A percentile compares a stretch with the other conserved stretches of the same genome.
These are phyloP conservation scores for Blumeria graminis DNA, from an alignment of 2,329 filamentous ascomycete species.

Conservation along the genomic window DNA sequence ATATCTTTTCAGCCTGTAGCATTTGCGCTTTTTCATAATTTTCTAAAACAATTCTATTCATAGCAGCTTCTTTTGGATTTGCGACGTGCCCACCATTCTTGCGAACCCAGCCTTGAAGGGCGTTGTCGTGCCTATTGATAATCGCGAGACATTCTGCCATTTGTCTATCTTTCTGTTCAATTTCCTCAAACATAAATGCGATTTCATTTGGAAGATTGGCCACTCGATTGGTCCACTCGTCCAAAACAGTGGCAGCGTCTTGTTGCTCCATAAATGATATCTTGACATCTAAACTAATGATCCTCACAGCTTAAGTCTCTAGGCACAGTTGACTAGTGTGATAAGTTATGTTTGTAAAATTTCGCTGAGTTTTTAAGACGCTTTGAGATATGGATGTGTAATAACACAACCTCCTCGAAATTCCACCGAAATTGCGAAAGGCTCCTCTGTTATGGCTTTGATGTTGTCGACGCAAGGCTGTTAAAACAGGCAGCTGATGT, in stretches of 20 bases:
- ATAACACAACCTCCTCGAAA: no score
- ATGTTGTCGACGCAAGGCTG: no score
- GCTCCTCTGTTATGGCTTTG: no score
- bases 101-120: conserved; percentile 64
- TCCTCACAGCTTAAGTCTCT: conserved; percentile 27
- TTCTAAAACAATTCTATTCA: conserved; percentile 40
- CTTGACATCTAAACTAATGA: conserved; percentile 9
- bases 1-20: conserved; percentile 52
- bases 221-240: conserved; percentile 52
- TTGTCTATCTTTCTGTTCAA: conserved; percentile 52
- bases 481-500: no score
- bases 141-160: conserved; percentile 43
- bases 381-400: no score
- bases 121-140: conserved; percentile 47
- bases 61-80: conserved; percentile 51
- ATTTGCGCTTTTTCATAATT: conserved; percentile 44
- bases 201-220: conserved; percentile 66
- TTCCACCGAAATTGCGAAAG: no score
- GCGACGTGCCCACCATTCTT: conserved; percentile 46
- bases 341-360: no score
- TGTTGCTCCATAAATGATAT: conserved; percentile 36
- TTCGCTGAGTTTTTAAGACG: no score
- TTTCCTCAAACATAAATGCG: conserved; percentile 62
- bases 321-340: conserved; percentile 24
- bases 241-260: conserved; percentile 45